phyloP scores from a whole-genome alignment of 108 stramenopile species.

The Stephanodiscus triporus region DNA sequence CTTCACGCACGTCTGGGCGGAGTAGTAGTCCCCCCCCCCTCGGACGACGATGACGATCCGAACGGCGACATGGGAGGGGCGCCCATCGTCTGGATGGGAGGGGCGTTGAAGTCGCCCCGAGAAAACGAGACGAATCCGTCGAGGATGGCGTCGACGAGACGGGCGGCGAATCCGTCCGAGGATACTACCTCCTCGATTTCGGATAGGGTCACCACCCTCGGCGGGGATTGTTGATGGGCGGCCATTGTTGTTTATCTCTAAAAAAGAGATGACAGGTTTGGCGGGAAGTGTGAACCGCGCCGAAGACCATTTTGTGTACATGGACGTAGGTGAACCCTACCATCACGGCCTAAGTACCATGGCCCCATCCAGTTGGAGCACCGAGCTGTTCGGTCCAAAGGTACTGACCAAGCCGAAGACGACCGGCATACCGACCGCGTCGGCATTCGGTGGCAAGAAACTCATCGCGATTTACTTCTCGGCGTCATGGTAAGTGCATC shows the following conservation, averaged over 20 bases:
- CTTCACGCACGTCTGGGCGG: conserved; percentile 72
- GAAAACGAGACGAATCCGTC: conserved; percentile 61
- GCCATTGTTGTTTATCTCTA: too few species aligned
- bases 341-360: too few species aligned
- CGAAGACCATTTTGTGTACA: too few species aligned
- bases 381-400: conserved; percentile 36
- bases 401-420: conserved; percentile 39
- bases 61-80: conserved; percentile 72
- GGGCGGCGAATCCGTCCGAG: conserved; percentile 32
- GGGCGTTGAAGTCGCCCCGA: conserved; percentile 60
- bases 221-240: conserved; percentile 11
- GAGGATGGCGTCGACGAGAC: conserved; percentile 57
- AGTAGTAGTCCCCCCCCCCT: conserved; percentile 17
- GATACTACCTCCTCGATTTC: conserved; percentile 56
- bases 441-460: conserved; percentile 52
- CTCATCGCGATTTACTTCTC: conserved; percentile 74
- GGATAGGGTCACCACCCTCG: conserved; percentile 37
- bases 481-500: conserved; percentile 42
- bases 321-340: too few species aligned
- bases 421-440: conserved; percentile 36
- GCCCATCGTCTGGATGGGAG: conserved; percentile 73
- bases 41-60: background rate
- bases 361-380: conserved; percentile 16
- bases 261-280: too few species aligned
- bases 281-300: too few species aligned